Evolutionary conservation across 78 protist genomes (phyloP), one percentile per base, ranked within the genome.

Genomic region (Monocercomonoides exilis): DNA sequence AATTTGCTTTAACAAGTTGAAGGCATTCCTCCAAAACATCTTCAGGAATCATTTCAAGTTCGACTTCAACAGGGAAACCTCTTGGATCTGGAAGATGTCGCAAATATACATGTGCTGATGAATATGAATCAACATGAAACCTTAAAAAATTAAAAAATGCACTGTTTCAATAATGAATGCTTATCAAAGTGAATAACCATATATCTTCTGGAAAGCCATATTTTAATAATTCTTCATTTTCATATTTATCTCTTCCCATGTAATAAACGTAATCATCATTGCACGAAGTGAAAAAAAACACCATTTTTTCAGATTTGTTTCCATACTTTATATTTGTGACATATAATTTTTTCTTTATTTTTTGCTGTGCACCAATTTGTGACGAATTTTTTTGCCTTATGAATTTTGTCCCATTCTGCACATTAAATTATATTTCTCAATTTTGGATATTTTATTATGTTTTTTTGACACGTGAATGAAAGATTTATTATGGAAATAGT

Each of bases 61-160:
- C 91, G 85, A 41, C 1, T 4, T 5, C 41, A 2, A 36, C 2
- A n/a, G 44, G 2, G 2, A 54, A 54, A 29, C 70, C 70, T 54
- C 70, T 11, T 80, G 87, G 46, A 0, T 94, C 98, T 21, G 41
- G 44, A 0, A 64, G 86, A 33, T 94, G 46, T 32, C 98, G 85
- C 4, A 97, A 42, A 89, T 97, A 97, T 3, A 96, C 94, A 89
- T 97, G 99, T 1, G 99, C 99, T n/a, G 94, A 91, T 2, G 96
- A 92, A 3, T 90, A 85, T 44, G 81, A 45, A 87, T 95, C 96
- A n/a, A 96, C 99, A 90, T 97, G 99, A 77, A 97, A 97, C 94
- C 92, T 84, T 0, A 33, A 5, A 0, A 34, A 5, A 1, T 3
- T 2, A 35, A 54, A 21, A 54, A n/a, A n/a, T 11, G 70, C 38